Evolutionary conservation across 108 stramenopile genomes (phyloP), one percentile per base, ranked within the genome.

Genomic region (Nitzschia inconspicua): DNA sequence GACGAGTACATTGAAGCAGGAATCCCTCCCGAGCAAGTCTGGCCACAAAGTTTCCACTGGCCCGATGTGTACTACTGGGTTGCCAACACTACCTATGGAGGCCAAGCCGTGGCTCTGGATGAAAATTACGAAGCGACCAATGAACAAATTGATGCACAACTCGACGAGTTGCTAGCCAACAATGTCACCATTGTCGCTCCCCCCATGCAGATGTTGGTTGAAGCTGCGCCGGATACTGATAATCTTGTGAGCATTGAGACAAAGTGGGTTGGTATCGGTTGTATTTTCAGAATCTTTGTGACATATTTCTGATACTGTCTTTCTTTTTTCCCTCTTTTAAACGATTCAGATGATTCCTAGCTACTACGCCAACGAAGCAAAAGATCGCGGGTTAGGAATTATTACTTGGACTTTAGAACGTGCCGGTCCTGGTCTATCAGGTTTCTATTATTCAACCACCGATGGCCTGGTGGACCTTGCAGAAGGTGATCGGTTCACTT

Each of bases 371-470:
- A 34, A 59, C 6, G 57, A 63, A 20, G 77, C 79, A 29, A 60
- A 68, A 32, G 72, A 71, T 4, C 55, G 63, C 29, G 79, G 68
- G 0, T 57, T 89, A 6, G 65, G 76, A 24, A 74, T 89, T 9
- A 83, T 89, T 42, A 67, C 82, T 0, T 89, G 87, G 87, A 78
- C 87, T 23, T 53, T 89, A 42, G 87, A 85, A 47, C 87, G 87
- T 16, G 44, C 77, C 29, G 57, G 44, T 35, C 72, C 86, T 13
- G 66, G 68, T 27, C 37, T 68, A 13, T n/a, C 53, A 35, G 77
- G 70, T 32, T 73, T 14, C 14, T 53, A 61, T 13, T 82, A 86
- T 63, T 85, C 57, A 50, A 32, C 61, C 36, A 64, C 72, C 29
- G 59, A 63, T 32, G 65, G 32, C 13, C 22, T 14, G 24, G 44